phyloP scores from a whole-genome alignment of 305 asterid species.

The Rubia tinctorum region DNA sequence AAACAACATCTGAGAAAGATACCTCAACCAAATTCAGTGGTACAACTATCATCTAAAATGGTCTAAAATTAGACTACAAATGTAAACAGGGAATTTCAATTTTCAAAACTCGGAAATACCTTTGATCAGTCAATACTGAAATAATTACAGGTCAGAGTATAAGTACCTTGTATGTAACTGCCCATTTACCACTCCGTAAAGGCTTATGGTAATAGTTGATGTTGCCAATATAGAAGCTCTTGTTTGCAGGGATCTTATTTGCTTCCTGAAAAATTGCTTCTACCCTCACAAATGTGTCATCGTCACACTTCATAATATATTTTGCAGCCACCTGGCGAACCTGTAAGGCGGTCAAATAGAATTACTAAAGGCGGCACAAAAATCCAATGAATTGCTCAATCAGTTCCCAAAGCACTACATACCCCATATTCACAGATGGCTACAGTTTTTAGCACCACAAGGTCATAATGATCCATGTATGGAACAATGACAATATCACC shows the following conservation, averaged over 20 bases:
- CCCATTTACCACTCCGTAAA: constrained; percentile 84
- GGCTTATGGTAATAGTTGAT: constrained; percentile 81
- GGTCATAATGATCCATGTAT: constrained; percentile 82
- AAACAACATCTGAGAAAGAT: neutral
- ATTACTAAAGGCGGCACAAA: constrained; percentile 1
- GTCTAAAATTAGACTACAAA: neutral
- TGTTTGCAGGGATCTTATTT: constrained; percentile 40
- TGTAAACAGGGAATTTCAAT: neutral
- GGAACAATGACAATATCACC: constrained; percentile 78
- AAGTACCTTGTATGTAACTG: constrained; percentile 74
- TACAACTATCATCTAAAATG: neutral
- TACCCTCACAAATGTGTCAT: constrained; percentile 78
- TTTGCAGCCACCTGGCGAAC: constrained; percentile 56
- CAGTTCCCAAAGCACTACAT: constrained; percentile 20
- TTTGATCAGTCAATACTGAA: neutral
- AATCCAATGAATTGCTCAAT: neutral
- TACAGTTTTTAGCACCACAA: constrained; percentile 77
- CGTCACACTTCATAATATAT: constrained; percentile 83
- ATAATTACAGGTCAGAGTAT: constrained; percentile 1
- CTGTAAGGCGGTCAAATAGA: constrained; percentile 31
- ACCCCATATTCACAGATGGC: constrained; percentile 88
- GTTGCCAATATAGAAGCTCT: constrained; percentile 70
- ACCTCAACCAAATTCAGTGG: neutral
- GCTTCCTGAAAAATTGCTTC: constrained; percentile 66
- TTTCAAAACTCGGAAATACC: neutral